phyloP scores from a whole-genome alignment of 2,329 filamentous ascomycete species.

The Penicillium sp. region DNA sequence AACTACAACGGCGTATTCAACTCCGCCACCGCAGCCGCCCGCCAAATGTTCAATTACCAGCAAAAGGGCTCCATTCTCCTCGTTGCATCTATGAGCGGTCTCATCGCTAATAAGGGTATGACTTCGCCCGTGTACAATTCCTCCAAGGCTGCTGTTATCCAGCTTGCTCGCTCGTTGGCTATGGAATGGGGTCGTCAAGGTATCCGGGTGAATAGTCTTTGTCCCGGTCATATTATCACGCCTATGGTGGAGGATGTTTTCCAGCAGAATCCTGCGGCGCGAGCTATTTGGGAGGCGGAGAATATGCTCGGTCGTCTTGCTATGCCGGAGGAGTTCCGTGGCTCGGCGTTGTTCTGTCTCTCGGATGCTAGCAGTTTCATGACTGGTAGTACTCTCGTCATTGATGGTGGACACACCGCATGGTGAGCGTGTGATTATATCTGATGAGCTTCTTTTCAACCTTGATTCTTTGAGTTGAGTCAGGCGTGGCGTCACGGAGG shows the following conservation, averaged over 20 bases:
- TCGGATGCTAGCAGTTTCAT: constrained; percentile 73
- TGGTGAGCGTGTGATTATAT: constrained; percentile 39
- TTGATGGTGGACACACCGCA: constrained; percentile 72
- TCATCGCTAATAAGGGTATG: constrained; percentile 57
- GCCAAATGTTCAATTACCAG: constrained; percentile 58
- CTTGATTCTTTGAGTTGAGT: neutral
- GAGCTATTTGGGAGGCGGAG: constrained; percentile 51
- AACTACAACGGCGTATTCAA: constrained; percentile 60
- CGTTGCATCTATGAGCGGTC: constrained; percentile 59
- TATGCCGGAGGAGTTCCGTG: constrained; percentile 64
- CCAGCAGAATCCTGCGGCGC: constrained; percentile 70
- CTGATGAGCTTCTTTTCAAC: neutral
- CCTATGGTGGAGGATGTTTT: constrained; percentile 86
- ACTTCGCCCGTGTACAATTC: constrained; percentile 57
- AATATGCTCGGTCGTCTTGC: constrained; percentile 62
- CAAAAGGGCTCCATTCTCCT: constrained; percentile 57
- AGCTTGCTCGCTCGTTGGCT: constrained; percentile 58
- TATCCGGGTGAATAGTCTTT: constrained; percentile 61
- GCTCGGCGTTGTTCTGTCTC: constrained; percentile 71
- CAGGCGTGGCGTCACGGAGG: neutral
- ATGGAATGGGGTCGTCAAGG: constrained; percentile 60
- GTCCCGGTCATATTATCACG: constrained; percentile 62
- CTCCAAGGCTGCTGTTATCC: constrained; percentile 61
- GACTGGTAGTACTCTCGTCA: constrained; percentile 71
- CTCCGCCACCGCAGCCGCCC: constrained; percentile 54